Percentiles rank a stretch among this genome's conserved stretches.
phyloP scores from a whole-genome alignment of 23 red algal genomes.

The Gracilaria caudata region DNA sequence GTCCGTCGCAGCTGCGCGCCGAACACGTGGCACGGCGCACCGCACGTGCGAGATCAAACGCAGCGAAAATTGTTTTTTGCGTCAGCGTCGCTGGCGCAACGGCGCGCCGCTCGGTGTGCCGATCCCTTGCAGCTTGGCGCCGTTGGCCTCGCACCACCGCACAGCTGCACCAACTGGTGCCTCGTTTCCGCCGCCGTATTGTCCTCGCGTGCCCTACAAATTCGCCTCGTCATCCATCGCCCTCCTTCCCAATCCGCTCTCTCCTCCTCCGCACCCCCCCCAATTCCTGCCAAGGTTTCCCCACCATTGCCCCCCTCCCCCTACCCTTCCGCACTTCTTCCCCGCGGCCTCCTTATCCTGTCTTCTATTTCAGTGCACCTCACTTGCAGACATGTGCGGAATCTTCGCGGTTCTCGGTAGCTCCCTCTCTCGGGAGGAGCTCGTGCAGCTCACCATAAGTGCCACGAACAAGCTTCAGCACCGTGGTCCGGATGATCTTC shows the following conservation, averaged over 20 bases:
- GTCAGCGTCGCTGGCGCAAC: background rate
- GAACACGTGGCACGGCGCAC: slow-evolving; percentile 13
- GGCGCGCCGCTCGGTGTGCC: background rate
- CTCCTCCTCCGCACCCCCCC: background rate
- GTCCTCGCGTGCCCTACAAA: background rate
- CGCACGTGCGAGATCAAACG: background rate
- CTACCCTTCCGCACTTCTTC: background rate
- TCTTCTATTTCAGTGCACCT: background rate
- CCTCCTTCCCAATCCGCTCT: background rate
- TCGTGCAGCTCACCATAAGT: slow-evolving; percentile 37
- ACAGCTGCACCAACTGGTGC: background rate
- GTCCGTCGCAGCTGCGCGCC: background rate
- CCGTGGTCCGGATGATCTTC: slow-evolving; percentile 88
- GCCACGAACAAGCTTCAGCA: slow-evolving; percentile 81
- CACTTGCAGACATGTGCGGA: slow-evolving; percentile 77
- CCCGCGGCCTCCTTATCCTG: background rate
- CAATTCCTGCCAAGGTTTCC: background rate
- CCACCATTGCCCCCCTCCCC: background rate
- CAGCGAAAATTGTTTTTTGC: slow-evolving; percentile 7
- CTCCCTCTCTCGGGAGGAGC: slow-evolving; percentile 32
- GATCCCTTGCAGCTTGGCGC: background rate
- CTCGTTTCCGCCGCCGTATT: background rate
- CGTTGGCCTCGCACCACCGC: background rate
- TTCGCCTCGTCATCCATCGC: background rate
- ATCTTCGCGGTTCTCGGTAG: slow-evolving; percentile 88